Evolutionary conservation across 73 alveolate genomes (phyloP), one percentile per base, ranked within the genome.

Genomic region (Paramecium primaurelia): DNA sequence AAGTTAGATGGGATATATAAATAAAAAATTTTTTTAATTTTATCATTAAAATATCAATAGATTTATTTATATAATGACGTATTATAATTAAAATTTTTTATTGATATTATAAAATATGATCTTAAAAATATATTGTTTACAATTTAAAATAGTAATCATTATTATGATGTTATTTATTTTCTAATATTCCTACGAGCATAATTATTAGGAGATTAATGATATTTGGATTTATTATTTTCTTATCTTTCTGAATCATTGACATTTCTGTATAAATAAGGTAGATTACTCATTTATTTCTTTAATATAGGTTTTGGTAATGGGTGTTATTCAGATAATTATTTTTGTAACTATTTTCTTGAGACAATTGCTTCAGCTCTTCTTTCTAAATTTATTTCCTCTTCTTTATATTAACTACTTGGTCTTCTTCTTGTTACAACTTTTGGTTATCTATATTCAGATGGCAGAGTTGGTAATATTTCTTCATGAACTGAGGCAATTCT

Each of bases 401-500:
- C 49, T 42, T 77, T 37, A 9, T 77, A 77, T 22, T 77, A 38
- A 37, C 89, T 77, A 40, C 59, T 26, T 9, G 89, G 89, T 36
- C 89, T 77, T 9, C 89, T 3, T 77, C 89, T 36, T 36, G 89
- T 38, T 4, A 77, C 89, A 34, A 44, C 37, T 44, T 42, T 77
- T 7, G 64, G 71, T 42, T 71, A 34, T 34, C 26, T n/a, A 34
- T 40, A 40, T 44, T 77, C 89, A 77, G 71, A 38, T 4, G 89
- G 89, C 4, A 77, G 18, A 7, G 89, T 77, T 4, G 89, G 89
- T 30, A 71, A 34, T 20, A 77, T 32, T 8, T 42, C 71, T 26
- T 77, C 89, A 77, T 77, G 89, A 38, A 77, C 89, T 40, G 89
- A 77, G 6, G 89, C 89, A 77, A 77, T 77, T 44, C 89, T 77